phyloP scores from a whole-genome alignment of 1,284 basidiomycete species.

The Tilletia walkeri region DNA sequence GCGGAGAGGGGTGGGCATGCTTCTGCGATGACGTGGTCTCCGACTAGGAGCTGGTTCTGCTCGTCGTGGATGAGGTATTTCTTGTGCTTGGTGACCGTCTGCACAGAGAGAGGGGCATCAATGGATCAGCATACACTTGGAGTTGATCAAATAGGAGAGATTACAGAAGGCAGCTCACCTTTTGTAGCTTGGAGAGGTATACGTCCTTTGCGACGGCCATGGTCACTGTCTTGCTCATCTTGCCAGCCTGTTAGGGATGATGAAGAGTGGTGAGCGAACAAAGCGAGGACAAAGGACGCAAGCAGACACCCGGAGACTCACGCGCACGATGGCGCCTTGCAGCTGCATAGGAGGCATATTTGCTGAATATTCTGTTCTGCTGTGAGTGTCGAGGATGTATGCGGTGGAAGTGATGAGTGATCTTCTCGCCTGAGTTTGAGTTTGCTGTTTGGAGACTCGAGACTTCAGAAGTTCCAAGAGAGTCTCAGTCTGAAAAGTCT shows the following conservation, averaged over 20 bases:
- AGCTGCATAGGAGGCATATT: slow-evolving; percentile 5
- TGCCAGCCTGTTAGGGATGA: slow-evolving; percentile 32
- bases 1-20: slow-evolving; percentile 50
- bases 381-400: background rate
- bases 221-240: slow-evolving; percentile 52
- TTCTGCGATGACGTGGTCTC: slow-evolving; percentile 46
- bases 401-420: background rate
- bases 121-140: background rate
- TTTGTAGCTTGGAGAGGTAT: slow-evolving; percentile 46
- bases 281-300: background rate
- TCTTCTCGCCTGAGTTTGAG: too few species aligned
- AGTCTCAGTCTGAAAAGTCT: too few species aligned
- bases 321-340: slow-evolving; percentile 11
- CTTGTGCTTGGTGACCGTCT: slow-evolving; percentile 46
- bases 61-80: slow-evolving; percentile 53
- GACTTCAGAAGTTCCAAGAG: too few species aligned
- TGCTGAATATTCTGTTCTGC: background rate
- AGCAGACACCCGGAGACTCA: background rate
- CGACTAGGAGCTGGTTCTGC: slow-evolving; percentile 35
- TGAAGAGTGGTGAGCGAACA: background rate
- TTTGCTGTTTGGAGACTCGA: too few species aligned
- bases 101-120: background rate
- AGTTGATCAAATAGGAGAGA: background rate
- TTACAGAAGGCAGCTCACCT: slow-evolving; percentile 28
- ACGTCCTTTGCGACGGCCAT: slow-evolving; percentile 44